Base-by-base conservation (phyloP, 805 yeast genomes). In the Ogataea salicorniae region DNA sequence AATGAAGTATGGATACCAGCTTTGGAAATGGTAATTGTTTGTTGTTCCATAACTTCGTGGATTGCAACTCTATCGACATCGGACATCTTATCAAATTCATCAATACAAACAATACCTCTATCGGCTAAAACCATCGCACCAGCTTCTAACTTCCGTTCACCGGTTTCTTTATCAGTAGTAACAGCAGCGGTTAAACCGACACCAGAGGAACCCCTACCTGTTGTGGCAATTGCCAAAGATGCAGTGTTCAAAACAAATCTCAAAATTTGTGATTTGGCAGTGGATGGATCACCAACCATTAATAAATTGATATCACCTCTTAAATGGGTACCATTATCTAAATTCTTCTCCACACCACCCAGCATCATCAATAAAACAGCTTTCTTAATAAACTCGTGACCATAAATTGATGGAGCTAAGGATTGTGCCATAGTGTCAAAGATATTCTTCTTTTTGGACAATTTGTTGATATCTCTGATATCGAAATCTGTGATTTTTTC, bases 101-200 rank as follows among this genome's bases (percentile, higher is more conserved):
- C 99, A 60, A 94, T 95, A 78, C 99, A 94, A 38, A 94, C 97
- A 48, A 94, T 78, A 54, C 99, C 99, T 55, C 97, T 75, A 69
- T 94, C 99, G 13, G 98, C 99, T 53, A 94, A 74, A 36, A 94
- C 99, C 97, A 94, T 92, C 4, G 99, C 99, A 76, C 99, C 99
- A 1, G 98, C 99, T 70, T 94, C 99, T 55, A 94, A 73, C 58
- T 95, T 79, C 60, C 97, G 77, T 70, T 94, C 99, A 50, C 98
- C 98, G 0, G 99, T 94, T 67, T 94, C 99, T 60, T 84, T 85
- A 68, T 94, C 99, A 1, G 91, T 79, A 6, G 97, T 91, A 3
- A 94, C 99, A 1, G 99, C 99, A 17, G 99, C 99, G 0, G 99
- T 94, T 61, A 94, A 77, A 88, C 99, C 99, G 40, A 94, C 99